Evolutionary conservation across 768 basidiomycete genomes (phyloP), one percentile per base, ranked within the genome.

Genomic region (Pulveroboletus sp.): DNA sequence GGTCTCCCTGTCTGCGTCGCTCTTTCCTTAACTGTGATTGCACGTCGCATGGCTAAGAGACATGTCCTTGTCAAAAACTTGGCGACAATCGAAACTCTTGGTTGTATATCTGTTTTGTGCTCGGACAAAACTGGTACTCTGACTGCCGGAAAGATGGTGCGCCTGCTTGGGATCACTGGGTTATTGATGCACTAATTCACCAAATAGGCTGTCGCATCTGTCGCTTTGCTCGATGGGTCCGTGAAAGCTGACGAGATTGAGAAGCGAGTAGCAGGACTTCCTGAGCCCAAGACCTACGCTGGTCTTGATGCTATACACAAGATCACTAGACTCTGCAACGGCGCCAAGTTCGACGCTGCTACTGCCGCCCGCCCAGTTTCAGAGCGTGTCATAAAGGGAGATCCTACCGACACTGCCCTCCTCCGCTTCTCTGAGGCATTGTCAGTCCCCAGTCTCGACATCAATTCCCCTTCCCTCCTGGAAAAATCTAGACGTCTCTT

Each of bases 91-190:
- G 79, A 81, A 54, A 77, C 77, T 0, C 69, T 81, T 3, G 79
- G 79, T 1, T 68, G 70, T 17, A 77, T 81, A 52, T 73, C 75
- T 16, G 73, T 79, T 30, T 49, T 82, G 19, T 78, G 77, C 58
- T 76, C 76, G 6, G 81, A 82, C 64, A 82, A 81, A 50, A 75
- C 75, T 1, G 76, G 77, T n/a, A 79, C 76, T 11, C 61, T 80
- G 29, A 80, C 76, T 1, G 62, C 74, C 38, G 76, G 74, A 22
- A 69, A 69, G 53, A 81, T 81, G 80, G 71, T 66, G 43, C 54
- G 63, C 34, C 16, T 3, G 6, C 14, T 47, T 38, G 13, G 13
- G 14, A 9, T 38, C 16, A 11, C 6, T 17, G 13, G 5, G 8
- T 11, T n/a, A 32, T 17, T 4, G 11, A 8, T 23, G 9, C 5